A percentile compares a stretch with the other conserved stretches of the same genome.
These are phyloP conservation scores for Noccaea bulbosa DNA, from an alignment of 345 rosid species.

Conservation along the genomic window DNA sequence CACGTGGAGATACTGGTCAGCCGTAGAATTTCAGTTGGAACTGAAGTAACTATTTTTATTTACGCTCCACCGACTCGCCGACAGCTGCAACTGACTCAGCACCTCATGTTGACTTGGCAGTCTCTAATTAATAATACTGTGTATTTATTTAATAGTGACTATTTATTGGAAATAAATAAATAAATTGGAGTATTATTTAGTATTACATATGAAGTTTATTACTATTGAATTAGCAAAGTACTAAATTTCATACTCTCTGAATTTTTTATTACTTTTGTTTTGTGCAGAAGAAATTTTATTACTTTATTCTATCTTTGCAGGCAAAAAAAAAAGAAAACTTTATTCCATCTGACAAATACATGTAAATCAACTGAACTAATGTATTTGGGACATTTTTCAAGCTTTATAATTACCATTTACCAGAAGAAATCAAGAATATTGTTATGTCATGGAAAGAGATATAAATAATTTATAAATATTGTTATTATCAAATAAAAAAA, in stretches of 20 bases:
- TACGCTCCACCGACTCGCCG: conserved; percentile 35
- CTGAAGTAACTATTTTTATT: neutral
- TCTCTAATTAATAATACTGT: neutral
- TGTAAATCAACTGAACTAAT: neutral
- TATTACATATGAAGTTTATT: neutral
- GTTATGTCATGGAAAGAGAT: neutral
- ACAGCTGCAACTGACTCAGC: conserved; percentile 40
- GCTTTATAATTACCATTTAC: too few relatives aligned
- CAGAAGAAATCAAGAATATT: neutral
- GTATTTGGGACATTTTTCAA: neutral
- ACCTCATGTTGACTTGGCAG: conserved; percentile 30
- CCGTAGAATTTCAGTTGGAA: conserved; percentile 20
- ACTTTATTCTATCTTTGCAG: neutral
- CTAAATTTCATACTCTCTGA: neutral
- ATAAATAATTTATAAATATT: neutral
- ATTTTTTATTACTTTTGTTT: neutral
- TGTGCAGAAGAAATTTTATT: neutral
- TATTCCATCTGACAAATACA: neutral
- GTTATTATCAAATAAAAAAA: neutral
- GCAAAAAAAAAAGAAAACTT: too few relatives aligned
- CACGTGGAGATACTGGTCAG: conserved; percentile 28
- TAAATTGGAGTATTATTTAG: neutral
- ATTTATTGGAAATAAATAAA: too few relatives aligned
- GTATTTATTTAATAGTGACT: neutral
- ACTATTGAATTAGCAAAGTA: neutral